Evolutionary conservation across 2,329 filamentous ascomycete genomes (phyloP).

Genomic region (Colletotrichum melonis): DNA sequence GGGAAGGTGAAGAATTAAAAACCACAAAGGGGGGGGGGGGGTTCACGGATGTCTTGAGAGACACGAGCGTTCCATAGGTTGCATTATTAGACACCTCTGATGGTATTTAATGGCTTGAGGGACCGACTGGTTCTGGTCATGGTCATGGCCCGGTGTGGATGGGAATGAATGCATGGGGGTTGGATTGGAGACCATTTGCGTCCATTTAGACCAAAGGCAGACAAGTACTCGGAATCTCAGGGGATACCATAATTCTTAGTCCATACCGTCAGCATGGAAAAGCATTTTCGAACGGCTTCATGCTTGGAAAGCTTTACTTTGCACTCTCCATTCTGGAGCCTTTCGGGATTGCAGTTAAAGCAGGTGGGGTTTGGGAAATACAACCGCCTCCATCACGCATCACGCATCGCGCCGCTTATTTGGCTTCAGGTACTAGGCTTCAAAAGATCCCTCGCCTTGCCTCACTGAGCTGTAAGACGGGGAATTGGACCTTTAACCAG

Average conservation of each 20-base stretch:
- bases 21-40: constrained; percentile 1
- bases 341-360: constrained; percentile 10
- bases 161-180: not conserved
- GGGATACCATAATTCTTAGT: no score
- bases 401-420: not conserved
- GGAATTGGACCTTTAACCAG: not conserved
- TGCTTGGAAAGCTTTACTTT: not conserved
- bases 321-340: not conserved
- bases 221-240: no score
- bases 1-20: constrained; percentile 34
- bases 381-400: not conserved
- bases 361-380: constrained; percentile 23
- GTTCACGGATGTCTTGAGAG: constrained; percentile 26
- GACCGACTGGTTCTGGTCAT: not conserved
- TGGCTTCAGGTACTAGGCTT: not conserved
- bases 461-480: not conserved
- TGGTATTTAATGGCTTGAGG: not conserved
- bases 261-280: no score
- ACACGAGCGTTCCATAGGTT: constrained; percentile 24
- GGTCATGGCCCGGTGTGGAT: not conserved
- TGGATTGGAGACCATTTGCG: not conserved
- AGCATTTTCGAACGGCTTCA: not conserved
- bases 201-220: not conserved
- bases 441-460: not conserved
- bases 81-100: constrained; percentile 13